Evolutionary conservation across 2,329 filamentous ascomycete genomes (phyloP), one percentile per base, ranked within the genome.

Genomic region (Penicillium sumatraense): DNA sequence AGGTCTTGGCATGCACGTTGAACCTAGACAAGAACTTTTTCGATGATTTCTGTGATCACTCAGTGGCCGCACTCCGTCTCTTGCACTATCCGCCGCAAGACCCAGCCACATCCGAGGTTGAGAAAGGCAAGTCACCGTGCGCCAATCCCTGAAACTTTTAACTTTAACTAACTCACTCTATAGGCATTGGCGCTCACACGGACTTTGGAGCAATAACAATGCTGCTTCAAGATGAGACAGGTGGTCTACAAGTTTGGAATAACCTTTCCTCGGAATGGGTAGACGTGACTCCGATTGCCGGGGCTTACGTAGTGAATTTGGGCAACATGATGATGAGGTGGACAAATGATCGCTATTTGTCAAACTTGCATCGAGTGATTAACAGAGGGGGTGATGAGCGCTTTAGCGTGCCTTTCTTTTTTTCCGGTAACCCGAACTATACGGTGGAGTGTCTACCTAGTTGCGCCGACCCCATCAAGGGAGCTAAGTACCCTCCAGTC

Each of bases 121-220:
- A 70, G 42, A 56, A 65, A 38, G 67, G 62, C 63, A 38, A 40
- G 58, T 38, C 18, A 24, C 29, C 16, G 18, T 27, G 1, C 33
- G 11, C 6, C 2, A 13, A 31, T 40, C 36, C 18, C 11, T 40
- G n/a, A 3, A 11, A 21, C 3, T 9, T 24, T 33, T 29, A 23
- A 46, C 16, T 46, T 46, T 29, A 8, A 21, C 42, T 46, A 46
- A 46, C 3, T 21, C 3, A 46, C 14, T 6, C n/a, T 14, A 16
- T 27, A 63, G 67, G 67, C 3, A 66, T 69, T 42, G 70, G 71
- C 8, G 70, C 68, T 0, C 71, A 73, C 38, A 68, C 65, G 1
- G 68, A 72, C 51, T 72, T 72, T 20, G 68, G 69, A 7, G 67
- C 62, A n/a, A 63, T 72, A 23, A 72, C 68, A 3, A 63, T 73